Base-by-base conservation (phyloP, 164 flowering plant species). In the Dillenia suffruticosa region DNA sequence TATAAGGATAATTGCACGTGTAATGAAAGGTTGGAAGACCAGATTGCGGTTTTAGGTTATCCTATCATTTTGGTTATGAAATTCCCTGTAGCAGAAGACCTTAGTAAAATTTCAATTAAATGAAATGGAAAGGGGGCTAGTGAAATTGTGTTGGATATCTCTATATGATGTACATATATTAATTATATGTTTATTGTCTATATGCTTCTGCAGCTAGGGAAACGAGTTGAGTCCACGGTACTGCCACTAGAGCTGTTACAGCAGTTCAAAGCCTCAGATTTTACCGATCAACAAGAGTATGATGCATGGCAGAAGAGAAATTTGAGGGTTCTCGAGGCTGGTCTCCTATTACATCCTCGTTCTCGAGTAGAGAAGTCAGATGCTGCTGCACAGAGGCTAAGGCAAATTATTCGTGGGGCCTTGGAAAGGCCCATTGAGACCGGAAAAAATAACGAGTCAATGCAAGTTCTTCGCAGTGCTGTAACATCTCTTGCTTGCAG, bases 171-270 rank as follows among this genome's bases (percentile, higher is more conserved):
- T n/a, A 32, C 32, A 24, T 3, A 24, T 12, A 45, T 40, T n/a
- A 26, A 45, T 48, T 3, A 24, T 45, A 0, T 24, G 47, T 46
- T 46, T 46, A 46, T 32, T 49, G 49, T 17, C 46, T 56, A 11
- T 63, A 46, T 54, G 16, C 43, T 46, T 8, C 58, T 17, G 69
- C 87, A 90, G 98, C 81, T 89, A 51, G 98, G 98, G 55, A 83
- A 79, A 63, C 83, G 84, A 9, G 63, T 89, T 14, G 98, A 93
- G 69, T 68, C 83, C 9, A 63, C 87, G 59, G 92, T 90, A 65
- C 71, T 93, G 22, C 98, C 98, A 22, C 71, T 93, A n/a, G 96
- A 93, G 83, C 69, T 93, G 16, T 67, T 93, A 56, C 97, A 84
- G 70, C 97, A 89, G 70, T 74, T 85, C 58, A 90, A 85, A 71